phyloP scores from a whole-genome alignment of 768 basidiomycete genomes.

The Lyophyllum atratum region DNA sequence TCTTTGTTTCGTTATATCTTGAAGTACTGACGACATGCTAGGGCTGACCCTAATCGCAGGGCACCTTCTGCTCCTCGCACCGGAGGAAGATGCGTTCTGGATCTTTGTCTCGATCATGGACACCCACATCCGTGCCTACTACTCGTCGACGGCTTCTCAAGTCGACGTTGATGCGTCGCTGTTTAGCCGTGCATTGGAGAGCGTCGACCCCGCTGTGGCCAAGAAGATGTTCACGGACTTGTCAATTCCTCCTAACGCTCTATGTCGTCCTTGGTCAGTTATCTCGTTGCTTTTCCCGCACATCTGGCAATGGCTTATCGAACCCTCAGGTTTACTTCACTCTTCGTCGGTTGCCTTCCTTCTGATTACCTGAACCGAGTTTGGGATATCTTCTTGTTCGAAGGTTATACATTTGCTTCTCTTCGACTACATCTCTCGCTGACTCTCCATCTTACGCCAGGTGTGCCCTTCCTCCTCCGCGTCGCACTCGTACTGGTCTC shows the following conservation, averaged over 20 bases:
- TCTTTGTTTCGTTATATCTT: conserved; percentile 3
- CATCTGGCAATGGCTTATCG: neutral
- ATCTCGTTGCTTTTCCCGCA: neutral
- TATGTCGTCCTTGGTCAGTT: conserved; percentile 72
- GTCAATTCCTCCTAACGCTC: conserved; percentile 53
- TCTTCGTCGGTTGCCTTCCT: conserved; percentile 72
- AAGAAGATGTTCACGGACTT: conserved; percentile 70
- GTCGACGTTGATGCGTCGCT: conserved; percentile 77
- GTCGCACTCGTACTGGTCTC: conserved; percentile 66
- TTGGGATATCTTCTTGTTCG: conserved; percentile 84
- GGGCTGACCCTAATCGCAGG: conserved; percentile 73
- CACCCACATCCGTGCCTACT: conserved; percentile 77
- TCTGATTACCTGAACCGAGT: conserved; percentile 66
- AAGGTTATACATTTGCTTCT: conserved; percentile 51
- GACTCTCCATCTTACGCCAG: conserved; percentile 33
- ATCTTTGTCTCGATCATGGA: conserved; percentile 89
- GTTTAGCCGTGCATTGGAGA: conserved; percentile 71
- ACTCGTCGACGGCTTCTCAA: conserved; percentile 58
- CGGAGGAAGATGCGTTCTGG: conserved; percentile 92
- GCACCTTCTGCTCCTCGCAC: conserved; percentile 70
- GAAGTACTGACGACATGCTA: conserved; percentile 23
- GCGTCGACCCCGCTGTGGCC: conserved; percentile 55
- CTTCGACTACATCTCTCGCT: neutral
- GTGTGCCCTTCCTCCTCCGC: conserved; percentile 74
- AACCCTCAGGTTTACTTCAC: conserved; percentile 61